Conservation (phyloP, 305 asterid genomes). For the Monarda citriodora region DNA sequence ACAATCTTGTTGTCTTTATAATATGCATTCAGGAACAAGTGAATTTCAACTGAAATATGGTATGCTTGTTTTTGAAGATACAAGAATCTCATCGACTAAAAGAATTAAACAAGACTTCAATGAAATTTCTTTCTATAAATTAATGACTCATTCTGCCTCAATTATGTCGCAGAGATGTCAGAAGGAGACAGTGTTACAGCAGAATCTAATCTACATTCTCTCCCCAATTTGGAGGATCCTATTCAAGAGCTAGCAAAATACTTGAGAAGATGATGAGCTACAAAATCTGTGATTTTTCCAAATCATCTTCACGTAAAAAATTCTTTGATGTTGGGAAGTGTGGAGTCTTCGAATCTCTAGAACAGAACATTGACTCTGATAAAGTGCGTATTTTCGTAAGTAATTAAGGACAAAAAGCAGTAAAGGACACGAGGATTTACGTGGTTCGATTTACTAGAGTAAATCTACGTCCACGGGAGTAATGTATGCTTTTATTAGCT, state of each 20-base stretch:
- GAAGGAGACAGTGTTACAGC: slow-evolving; percentile 27
- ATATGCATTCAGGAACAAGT: too few species aligned
- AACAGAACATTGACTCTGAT: slow-evolving; percentile 24
- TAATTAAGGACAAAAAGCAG: too few species aligned
- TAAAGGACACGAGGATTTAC: too few species aligned
- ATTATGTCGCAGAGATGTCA: slow-evolving; percentile 30
- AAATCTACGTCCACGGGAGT: too few species aligned
- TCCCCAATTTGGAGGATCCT: slow-evolving; percentile 27
- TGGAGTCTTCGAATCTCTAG: slow-evolving; percentile 37
- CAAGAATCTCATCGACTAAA: not conserved
- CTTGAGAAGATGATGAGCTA: slow-evolving; percentile 39
- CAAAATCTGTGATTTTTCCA: slow-evolving; percentile 54
- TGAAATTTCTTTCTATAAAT: not conserved
- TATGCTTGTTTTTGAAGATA: too few species aligned
- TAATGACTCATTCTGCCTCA: slow-evolving; percentile 8
- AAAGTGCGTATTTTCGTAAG: too few species aligned
- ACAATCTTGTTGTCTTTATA: too few species aligned
- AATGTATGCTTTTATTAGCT: too few species aligned
- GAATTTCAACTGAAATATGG: too few species aligned
- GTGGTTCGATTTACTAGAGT: too few species aligned
- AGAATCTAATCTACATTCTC: slow-evolving; percentile 24
- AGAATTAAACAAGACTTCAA: not conserved
- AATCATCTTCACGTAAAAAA: slow-evolving; percentile 58
- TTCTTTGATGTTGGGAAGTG: slow-evolving; percentile 61
- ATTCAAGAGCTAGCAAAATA: slow-evolving; percentile 22